These are phyloP conservation scores for Rhizopogon salebrosus DNA, from an alignment of 768 basidiomycete species.

Conservation along the genomic window DNA sequence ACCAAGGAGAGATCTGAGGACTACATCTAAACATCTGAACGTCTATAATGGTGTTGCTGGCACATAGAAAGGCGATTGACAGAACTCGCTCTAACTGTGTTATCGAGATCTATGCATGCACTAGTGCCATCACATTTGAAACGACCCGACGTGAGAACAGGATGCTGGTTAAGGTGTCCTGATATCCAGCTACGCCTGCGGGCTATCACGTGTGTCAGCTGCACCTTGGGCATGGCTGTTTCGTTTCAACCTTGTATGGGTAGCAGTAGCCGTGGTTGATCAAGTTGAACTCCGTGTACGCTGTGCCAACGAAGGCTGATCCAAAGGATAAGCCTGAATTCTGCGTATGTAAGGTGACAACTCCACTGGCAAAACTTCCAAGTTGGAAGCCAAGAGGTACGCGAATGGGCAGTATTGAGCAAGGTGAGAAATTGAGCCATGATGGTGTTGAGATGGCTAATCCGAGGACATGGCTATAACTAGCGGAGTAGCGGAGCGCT, in stretches of 20 bases:
- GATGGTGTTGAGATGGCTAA: not conserved
- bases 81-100: no score
- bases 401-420: constrained; percentile 10
- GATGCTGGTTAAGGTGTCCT: no score
- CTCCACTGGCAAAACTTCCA: constrained; percentile 31
- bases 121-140: no score
- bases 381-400: constrained; percentile 61
- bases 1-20: no score
- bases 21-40: no score
- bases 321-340: constrained; percentile 53
- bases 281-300: constrained; percentile 53
- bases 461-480: no score
- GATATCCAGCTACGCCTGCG: no score
- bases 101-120: no score
- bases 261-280: constrained; percentile 53
- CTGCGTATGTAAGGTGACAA: constrained; percentile 32
- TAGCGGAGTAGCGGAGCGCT: no score
- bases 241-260: constrained; percentile 42
- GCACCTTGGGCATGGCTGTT: constrained; percentile 52
- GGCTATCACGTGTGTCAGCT: constrained; percentile 31
- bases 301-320: constrained; percentile 55
- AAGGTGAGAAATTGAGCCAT: constrained; percentile 1
- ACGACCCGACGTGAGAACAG: no score
- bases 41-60: no score
- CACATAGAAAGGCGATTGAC: no score